A percentile compares a stretch with the other conserved stretches of the same genome.
Conservation (phyloP, 805 yeast genomes). For the Cyberlindnera suaveolens region DNA sequence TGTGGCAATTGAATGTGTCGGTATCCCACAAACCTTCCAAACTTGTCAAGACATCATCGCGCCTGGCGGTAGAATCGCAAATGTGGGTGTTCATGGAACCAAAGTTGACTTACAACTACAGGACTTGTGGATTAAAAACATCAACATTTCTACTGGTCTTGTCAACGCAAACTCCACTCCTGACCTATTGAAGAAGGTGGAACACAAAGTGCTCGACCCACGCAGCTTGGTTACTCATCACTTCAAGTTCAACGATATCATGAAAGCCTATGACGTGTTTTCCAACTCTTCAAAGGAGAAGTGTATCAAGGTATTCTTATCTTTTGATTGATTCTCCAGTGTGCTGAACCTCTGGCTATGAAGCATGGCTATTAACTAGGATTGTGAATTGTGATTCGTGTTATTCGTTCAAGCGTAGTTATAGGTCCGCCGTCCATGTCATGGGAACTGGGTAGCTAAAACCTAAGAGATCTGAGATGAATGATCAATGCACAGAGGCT, state of each 20-base stretch:
- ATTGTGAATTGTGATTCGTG: no score
- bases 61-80: conserved; percentile 60
- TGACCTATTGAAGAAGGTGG: conserved; percentile 31
- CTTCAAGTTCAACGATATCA: conserved; percentile 47
- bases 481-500: no score
- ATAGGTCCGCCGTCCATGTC: no score
- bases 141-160: conserved; percentile 41
- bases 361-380: no score
- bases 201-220: conserved; percentile 33
- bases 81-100: conserved; percentile 51
- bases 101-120: conserved; percentile 36
- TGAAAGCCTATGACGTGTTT: conserved; percentile 57
- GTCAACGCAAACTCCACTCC: conserved; percentile 41
- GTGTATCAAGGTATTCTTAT: conserved; percentile 41
- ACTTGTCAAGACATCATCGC: conserved; percentile 48
- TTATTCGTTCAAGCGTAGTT: no score
- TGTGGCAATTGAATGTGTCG: conserved; percentile 61
- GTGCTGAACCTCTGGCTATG: no score
- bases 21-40: conserved; percentile 55
- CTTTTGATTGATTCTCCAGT: no score
- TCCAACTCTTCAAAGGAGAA: conserved; percentile 44
- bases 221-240: conserved; percentile 53
- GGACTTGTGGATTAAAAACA: conserved; percentile 40
- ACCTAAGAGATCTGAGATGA: no score
- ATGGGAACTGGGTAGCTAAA: no score